These are phyloP conservation scores for Mycena rebaudengoi DNA, from an alignment of 768 basidiomycete genomes.

Conservation along the genomic window DNA sequence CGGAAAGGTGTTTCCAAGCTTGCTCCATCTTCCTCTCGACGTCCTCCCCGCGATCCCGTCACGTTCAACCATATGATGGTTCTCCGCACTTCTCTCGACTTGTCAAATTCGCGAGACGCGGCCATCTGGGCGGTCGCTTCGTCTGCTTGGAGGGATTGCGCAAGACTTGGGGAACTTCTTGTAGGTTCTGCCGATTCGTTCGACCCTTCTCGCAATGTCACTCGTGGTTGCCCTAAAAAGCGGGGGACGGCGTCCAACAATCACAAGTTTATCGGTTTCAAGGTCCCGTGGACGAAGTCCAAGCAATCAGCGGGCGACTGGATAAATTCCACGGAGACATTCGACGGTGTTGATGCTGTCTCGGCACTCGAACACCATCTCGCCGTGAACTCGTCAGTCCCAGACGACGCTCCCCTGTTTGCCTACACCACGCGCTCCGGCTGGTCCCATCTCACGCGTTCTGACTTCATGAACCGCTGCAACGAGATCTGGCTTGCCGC, in stretches of 20 bases:
- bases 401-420: not conserved
- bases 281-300: not conserved
- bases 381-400: not conserved
- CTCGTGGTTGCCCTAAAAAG: not conserved
- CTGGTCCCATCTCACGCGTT: not conserved
- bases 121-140: not conserved
- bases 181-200: not conserved
- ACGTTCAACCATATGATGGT: not conserved
- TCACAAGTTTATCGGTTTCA: not conserved
- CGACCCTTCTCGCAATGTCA: not conserved
- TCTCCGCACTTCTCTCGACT: not conserved
- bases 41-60: not conserved
- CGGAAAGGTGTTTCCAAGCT: not conserved
- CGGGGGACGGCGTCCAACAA: not conserved
- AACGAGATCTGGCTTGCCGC: not conserved
- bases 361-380: constrained; percentile 1
- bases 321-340: not conserved
- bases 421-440: not conserved
- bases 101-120: not conserved
- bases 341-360: not conserved
- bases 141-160: not conserved
- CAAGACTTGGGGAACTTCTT: not conserved
- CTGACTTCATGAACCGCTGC: not conserved
- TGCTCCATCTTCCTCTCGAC: not conserved
- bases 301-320: not conserved